Evolutionary conservation across 306 rosid species (phyloP).

Genomic region (Amphicarpaea edgeworthii): DNA sequence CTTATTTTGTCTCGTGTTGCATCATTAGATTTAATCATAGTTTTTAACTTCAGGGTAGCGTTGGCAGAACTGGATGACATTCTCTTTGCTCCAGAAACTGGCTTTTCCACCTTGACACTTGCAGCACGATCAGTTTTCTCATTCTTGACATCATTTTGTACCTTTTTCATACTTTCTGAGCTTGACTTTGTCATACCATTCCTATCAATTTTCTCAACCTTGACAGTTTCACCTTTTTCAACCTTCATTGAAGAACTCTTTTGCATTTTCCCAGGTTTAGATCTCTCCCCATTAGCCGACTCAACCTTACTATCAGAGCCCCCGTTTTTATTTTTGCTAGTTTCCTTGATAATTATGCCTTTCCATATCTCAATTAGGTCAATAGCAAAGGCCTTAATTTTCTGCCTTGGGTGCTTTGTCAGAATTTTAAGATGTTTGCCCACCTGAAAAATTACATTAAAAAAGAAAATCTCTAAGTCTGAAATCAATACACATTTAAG

Average conservation of each 20-base stretch:
- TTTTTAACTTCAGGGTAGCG: slow-evolving; percentile 71
- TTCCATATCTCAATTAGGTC: slow-evolving; percentile 91
- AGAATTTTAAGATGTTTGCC: slow-evolving; percentile 87
- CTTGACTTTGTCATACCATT: slow-evolving; percentile 58
- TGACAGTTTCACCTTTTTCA: slow-evolving; percentile 67
- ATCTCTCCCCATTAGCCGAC: slow-evolving; percentile 59
- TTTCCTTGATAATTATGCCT: slow-evolving; percentile 75
- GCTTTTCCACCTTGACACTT: slow-evolving; percentile 71
- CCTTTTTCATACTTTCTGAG: slow-evolving; percentile 54
- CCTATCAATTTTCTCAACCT: slow-evolving; percentile 64
- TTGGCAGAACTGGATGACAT: slow-evolving; percentile 50
- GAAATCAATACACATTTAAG: slow-evolving; percentile 20
- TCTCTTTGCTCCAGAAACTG: slow-evolving; percentile 57
- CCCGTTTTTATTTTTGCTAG: slow-evolving; percentile 72
- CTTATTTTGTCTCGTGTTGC: slow-evolving; percentile 74
- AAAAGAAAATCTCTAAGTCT: no score
- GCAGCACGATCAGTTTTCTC: slow-evolving; percentile 56
- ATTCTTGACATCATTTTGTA: slow-evolving; percentile 53
- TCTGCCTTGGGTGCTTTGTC: slow-evolving; percentile 84
- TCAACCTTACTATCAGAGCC: slow-evolving; percentile 59
- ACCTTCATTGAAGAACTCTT: slow-evolving; percentile 66
- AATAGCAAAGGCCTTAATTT: slow-evolving; percentile 70
- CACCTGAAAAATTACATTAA: slow-evolving; percentile 62
- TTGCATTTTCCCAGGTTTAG: slow-evolving; percentile 74
- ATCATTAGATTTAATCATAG: slow-evolving; percentile 82